A percentile compares a stretch with the other conserved stretches of the same genome.
Conservation (phyloP, 305 asterid genomes). For the Fraxinus xanthoxyloides region DNA sequence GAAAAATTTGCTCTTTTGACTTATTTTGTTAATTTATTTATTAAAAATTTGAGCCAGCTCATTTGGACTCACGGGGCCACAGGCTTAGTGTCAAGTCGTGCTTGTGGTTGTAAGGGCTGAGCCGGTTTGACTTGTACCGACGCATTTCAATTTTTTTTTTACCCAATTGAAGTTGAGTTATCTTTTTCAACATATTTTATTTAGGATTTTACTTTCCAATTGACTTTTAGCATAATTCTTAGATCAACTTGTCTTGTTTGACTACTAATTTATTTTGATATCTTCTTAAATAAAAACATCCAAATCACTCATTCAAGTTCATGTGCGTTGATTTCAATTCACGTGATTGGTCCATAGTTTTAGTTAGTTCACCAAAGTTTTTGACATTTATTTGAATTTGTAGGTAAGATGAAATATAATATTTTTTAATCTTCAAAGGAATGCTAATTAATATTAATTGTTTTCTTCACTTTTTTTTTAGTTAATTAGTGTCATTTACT, state of each 20-base stretch:
- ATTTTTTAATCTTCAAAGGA: neutral
- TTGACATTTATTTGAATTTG: neutral
- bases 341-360: neutral
- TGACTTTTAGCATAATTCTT: neutral
- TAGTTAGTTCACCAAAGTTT: neutral
- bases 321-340: neutral
- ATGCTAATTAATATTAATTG: neutral
- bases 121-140: neutral
- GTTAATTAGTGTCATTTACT: neutral
- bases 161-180: neutral
- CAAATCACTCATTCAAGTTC: neutral
- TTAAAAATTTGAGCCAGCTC: too few relatives aligned
- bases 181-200: neutral
- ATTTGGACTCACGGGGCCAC: neutral
- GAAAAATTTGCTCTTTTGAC: neutral
- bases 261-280: neutral
- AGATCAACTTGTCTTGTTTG: neutral
- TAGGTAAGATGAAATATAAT: neutral
- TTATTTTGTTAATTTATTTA: neutral
- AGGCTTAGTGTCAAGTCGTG: neutral
- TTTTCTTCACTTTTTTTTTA: neutral
- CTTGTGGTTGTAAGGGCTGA: neutral
- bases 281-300: neutral
- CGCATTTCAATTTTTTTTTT: too few relatives aligned
- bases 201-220: neutral